Percentiles rank a stretch among this genome's conserved stretches.
Conservation (phyloP, 1,284 basidiomycete genomes). For the Farysia itapuensis region DNA sequence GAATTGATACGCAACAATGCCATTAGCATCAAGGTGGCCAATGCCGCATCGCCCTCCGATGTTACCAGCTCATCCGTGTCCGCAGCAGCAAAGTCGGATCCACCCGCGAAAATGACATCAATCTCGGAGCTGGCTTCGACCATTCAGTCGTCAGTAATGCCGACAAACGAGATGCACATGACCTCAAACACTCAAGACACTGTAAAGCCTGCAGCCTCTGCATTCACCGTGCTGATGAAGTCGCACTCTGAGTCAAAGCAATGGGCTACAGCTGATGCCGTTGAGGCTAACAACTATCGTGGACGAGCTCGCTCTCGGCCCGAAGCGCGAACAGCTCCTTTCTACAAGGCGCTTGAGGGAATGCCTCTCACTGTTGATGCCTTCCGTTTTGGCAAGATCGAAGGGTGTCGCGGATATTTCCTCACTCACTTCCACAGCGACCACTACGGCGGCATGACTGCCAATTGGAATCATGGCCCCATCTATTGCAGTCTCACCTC, state of each 20-base stretch:
- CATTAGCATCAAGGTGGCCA: neutral
- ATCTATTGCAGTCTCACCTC: constrained; percentile 89
- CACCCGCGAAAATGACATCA: constrained; percentile 11
- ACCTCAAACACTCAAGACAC: no score
- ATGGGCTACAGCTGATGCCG: constrained; percentile 46
- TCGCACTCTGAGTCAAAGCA: constrained; percentile 47
- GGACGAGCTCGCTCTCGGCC: constrained; percentile 20
- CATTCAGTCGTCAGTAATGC: no score
- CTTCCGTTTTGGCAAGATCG: constrained; percentile 88
- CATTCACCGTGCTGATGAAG: constrained; percentile 47
- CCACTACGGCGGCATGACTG: constrained; percentile 59
- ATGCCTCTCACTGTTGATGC: constrained; percentile 97
- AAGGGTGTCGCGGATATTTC: constrained; percentile 83
- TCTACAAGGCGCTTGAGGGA: constrained; percentile 72
- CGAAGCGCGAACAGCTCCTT: constrained; percentile 39
- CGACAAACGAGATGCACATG: no score
- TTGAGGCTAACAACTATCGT: constrained; percentile 40
- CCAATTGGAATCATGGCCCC: constrained; percentile 82
- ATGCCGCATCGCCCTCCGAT: neutral
- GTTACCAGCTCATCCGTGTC: no score
- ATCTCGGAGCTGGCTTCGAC: constrained; percentile 25
- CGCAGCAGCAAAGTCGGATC: no score
- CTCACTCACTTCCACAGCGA: constrained; percentile 67
- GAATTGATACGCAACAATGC: constrained; percentile 13
- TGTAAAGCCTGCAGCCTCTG: constrained; percentile 27